These are phyloP conservation scores for Phaeotremella fagi DNA, from an alignment of 768 basidiomycete species.

Conservation along the genomic window DNA sequence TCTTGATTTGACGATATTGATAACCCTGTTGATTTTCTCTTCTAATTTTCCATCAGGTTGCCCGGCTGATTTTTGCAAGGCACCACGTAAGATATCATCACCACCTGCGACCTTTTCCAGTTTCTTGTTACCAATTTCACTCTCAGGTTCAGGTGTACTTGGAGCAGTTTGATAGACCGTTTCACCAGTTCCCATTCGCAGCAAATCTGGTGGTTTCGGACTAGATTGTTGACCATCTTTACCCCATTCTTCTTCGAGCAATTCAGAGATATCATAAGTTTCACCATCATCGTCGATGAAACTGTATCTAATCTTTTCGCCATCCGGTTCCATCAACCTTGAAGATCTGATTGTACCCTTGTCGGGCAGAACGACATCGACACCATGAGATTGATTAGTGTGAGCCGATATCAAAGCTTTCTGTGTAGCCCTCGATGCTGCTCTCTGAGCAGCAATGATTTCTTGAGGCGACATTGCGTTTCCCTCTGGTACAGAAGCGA, in stretches of 20 bases:
- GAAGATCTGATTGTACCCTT: constrained; percentile 81
- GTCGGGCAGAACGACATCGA: constrained; percentile 81
- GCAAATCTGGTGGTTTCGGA: constrained; percentile 21
- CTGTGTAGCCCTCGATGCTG: constrained; percentile 76
- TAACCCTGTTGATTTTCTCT: constrained; percentile 49
- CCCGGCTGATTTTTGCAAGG: constrained; percentile 29
- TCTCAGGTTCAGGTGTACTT: constrained; percentile 30
- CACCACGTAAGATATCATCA: constrained; percentile 46
- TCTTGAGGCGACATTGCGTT: constrained; percentile 63
- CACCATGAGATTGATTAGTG: constrained; percentile 74
- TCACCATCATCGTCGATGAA: constrained; percentile 87
- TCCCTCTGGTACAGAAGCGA: background rate
- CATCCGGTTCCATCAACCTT: constrained; percentile 55
- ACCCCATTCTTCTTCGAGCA: constrained; percentile 79
- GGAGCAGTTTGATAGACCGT: constrained; percentile 48
- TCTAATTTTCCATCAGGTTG: constrained; percentile 40
- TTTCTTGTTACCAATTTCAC: constrained; percentile 3
- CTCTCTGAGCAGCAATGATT: constrained; percentile 88
- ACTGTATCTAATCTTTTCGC: constrained; percentile 79
- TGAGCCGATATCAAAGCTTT: constrained; percentile 79
- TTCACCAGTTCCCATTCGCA: constrained; percentile 24
- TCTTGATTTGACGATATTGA: constrained; percentile 45
- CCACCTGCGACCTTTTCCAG: background rate
- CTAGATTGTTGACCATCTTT: constrained; percentile 12
- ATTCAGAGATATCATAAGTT: constrained; percentile 86